Evolutionary conservation across 2,329 filamentous ascomycete genomes (phyloP), one percentile per base, ranked within the genome.

Genomic region (Epichloe scottii): DNA sequence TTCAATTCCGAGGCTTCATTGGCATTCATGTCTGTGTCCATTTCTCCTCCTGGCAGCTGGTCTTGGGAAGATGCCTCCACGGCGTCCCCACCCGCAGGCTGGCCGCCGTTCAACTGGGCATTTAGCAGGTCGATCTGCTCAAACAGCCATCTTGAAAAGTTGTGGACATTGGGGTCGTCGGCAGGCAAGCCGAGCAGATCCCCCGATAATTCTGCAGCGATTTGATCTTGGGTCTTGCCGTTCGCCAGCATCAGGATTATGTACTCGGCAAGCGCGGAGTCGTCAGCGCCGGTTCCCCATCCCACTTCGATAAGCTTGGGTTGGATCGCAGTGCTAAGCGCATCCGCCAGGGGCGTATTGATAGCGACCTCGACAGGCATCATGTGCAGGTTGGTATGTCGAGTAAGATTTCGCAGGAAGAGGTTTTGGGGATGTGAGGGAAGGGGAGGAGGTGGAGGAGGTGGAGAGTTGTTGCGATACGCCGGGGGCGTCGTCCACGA

Each of bases 231-330:
- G 4, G 86, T 89, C 69, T 95, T 96, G 61, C 90, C 89, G 70
- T 96, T 97, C 55, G 88, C 88, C 34, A 98, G 79, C 91, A 97
- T 96, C 56, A 97, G 81, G 53, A 97, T 85, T 58, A 98, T 93
- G 71, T 97, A 98, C 71, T 98, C 93, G 53, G 89, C 85, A 53
- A 98, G 79, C 38, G 84, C 84, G 67, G 91, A 89, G 59, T 88
- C 85, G 51, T 71, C 71, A 55, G 84, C 86, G 58, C 85, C 85
- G 33, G 85, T 83, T 55, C 83, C 89, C 91, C 93, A 97, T 61
- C 90, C 91, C 58, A 90, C 84, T 70, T 98, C 91, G 53, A 89
- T 81, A 52, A 98, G 76, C 73, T 97, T 97, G 34, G 88, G 85
- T 69, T 93, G 87, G 56, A 97, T 89, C 41, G 84, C 84, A 60